Base-by-base conservation (phyloP, 257 asterid species). In the Solanum etuberosum region DNA sequence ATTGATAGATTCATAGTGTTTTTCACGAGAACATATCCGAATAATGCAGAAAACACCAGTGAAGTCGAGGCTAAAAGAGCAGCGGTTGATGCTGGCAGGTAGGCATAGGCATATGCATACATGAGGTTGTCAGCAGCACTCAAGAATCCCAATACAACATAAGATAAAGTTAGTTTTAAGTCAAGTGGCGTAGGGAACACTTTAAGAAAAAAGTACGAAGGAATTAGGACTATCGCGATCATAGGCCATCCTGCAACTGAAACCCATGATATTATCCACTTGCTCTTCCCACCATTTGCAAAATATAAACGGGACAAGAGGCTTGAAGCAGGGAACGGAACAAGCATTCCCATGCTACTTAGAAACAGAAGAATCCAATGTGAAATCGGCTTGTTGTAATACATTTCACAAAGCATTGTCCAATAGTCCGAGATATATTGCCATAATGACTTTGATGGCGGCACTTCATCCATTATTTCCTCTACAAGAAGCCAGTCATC, bases 171-270 rank as follows among this genome's bases (percentile, higher is more conserved):
- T 57, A 96, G 96, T 68, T 92, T 94, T 12, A 93, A 48, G 89
- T 63, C 91, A 42, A 93, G 88, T 29, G 98, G 98, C 74, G 98
- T 95, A 4, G 98, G 99, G 46, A 27, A 87, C 68, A 88, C 83
- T 86, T 94, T 90, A 65, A 93, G 76, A 54, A 93, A 16, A 34
- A 91, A 91, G 91, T 95, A 96, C 0, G 91, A 89, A 1, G 99
- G 99, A 65, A 95, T 76, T 85, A 96, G 88, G 88, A 92, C 91
- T 11, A 96, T 65, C 3, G 92, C 92, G 7, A 95, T 92, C 54
- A 96, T 89, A 65, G 99, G 99, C 98, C 99, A 96, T n/a, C 98
- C 98, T 2, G 97, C 98, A 25, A 94, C 98, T 3, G 98, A 98
- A 38, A 90, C 95, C 98, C 98, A 96, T 23, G 99, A 95, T 43